Base-by-base conservation (phyloP, 345 rosid species). In the Gossypium australe region DNA sequence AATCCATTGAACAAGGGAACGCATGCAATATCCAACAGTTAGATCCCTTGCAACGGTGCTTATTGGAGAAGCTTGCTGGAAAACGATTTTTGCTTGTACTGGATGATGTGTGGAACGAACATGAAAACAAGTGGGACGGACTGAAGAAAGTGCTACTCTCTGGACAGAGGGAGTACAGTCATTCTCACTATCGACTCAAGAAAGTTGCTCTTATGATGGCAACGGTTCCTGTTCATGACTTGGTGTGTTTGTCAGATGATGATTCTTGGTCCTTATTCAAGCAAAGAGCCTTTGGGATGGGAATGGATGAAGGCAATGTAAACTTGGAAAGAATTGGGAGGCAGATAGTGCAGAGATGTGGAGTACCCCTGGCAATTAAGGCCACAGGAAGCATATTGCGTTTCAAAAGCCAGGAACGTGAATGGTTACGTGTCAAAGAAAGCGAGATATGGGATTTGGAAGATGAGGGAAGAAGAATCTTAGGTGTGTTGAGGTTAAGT, bases 81-180 rank as follows among this genome's bases (percentile, higher is more conserved):
- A 61, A 29, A 3, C 16, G 49, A 2, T 63, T 70, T 53, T 71
- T 77, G 41, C 72, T 63, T 41, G 71, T 55, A 2, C 24, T 77
- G 2, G 73, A 57, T 66, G 73, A 78, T 34, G 77, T 78, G 2
- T 78, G 73, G 80, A 78, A 48, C 3, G 55, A 72, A 18, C 8
- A 72, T 29, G 27, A 57, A 6, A 68, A 78, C 9, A 65, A 72
- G 24, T 65, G 80, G 72, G 73, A 78, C 6, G 25, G 62, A 34
- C 5, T 48, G 3, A 77, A 66, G 22, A 34, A 38, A 44, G 53
- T 44, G 5, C 11, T 70, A 13, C 24, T 41, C 0, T 5, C 53
- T 66, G 24, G 66, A 27, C 5, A 0, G 29, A 29, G 66, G 44
- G 29, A 60, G 43, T 7, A 13, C 43, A 6, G 43, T 60, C 17